Evolutionary conservation across 129 eudicot species (phyloP), one percentile per base, ranked within the genome.

Genomic region (Pulicaria dysenterica): DNA sequence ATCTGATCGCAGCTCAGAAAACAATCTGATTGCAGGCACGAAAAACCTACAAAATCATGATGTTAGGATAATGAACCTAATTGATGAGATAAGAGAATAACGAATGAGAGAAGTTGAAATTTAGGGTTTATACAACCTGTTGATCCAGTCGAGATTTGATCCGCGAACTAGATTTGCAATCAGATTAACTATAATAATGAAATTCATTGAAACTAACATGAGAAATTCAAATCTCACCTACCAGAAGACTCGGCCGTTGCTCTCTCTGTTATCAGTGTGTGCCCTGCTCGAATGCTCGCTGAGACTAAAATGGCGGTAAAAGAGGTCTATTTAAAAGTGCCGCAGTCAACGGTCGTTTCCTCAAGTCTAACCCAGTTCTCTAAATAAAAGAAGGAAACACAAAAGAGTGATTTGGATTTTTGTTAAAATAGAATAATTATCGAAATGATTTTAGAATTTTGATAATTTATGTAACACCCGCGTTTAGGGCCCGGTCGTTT

Each of bases 241-340:
- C 51, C 0, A 39, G 11, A 49, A 58, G 40, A 61, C 48, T 39
- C 31, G 51, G 16, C 9, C 70, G 78, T 39, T 49, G 45, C 41
- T 38, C 34, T 61, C 61, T 48, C 70, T 49, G 70, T 34, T 61
- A 60, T 48, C 70, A 38, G 70, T 34, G 77, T 48, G 7, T 12
- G 59, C 54, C 51, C 46, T 60, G 69, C 4, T 73, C 42, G 5
- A 6, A 4, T 58, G 67, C 24, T 59, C 15, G 38, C 37, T 8
- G 48, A 38, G 61, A 3, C 37, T 37, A 57, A 66, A 62, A 38
- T 50, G 78, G 72, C 71, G 71, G 72, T 61, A 56, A 72, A 63
- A 50, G 50, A 11, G 43, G 16, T 19, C 17, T 51, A 74, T 74
- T 73, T 61, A 39, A 61, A 73, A 65, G 10, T 39, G 60, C 8